Evolutionary conservation across 2,329 filamentous ascomycete species (phyloP).

Genomic region (Sporothrix sp.): DNA sequence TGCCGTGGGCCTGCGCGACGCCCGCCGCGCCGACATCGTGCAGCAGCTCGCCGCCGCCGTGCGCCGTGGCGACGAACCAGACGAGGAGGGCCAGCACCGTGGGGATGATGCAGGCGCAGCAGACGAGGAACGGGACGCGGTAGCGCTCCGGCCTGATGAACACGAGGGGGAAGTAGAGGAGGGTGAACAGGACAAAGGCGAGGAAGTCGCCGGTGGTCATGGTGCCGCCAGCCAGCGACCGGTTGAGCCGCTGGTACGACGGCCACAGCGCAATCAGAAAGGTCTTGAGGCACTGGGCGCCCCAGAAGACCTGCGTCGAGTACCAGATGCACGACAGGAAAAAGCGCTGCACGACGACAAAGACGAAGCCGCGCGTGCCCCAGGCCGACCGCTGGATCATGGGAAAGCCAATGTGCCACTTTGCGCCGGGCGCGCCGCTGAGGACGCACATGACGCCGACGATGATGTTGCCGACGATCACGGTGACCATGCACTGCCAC

Average conservation of each 20-base stretch:
- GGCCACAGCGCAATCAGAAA: slow-evolving; percentile 22
- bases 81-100: slow-evolving; percentile 28
- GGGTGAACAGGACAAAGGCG: slow-evolving; percentile 23
- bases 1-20: slow-evolving; percentile 6
- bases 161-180: slow-evolving; percentile 30
- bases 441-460: slow-evolving; percentile 29
- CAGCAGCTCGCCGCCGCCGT: slow-evolving; percentile 24
- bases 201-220: slow-evolving; percentile 22
- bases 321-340: slow-evolving; percentile 42
- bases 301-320: slow-evolving; percentile 34
- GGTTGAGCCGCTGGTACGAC: slow-evolving; percentile 20
- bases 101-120: slow-evolving; percentile 24
- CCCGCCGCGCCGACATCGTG: slow-evolving; percentile 13
- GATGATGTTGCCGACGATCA: slow-evolving; percentile 33
- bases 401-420: slow-evolving; percentile 35
- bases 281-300: slow-evolving; percentile 29
- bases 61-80: slow-evolving; percentile 25
- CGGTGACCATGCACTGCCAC: slow-evolving; percentile 35
- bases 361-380: slow-evolving; percentile 32
- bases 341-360: slow-evolving; percentile 34
- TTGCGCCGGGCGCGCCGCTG: slow-evolving; percentile 29
- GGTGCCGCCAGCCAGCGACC: slow-evolving; percentile 20
- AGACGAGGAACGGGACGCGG: slow-evolving; percentile 22
- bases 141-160: slow-evolving; percentile 34
- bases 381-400: slow-evolving; percentile 30